Evolutionary conservation across 345 rosid species (phyloP).

Genomic region (Salix dunnii): DNA sequence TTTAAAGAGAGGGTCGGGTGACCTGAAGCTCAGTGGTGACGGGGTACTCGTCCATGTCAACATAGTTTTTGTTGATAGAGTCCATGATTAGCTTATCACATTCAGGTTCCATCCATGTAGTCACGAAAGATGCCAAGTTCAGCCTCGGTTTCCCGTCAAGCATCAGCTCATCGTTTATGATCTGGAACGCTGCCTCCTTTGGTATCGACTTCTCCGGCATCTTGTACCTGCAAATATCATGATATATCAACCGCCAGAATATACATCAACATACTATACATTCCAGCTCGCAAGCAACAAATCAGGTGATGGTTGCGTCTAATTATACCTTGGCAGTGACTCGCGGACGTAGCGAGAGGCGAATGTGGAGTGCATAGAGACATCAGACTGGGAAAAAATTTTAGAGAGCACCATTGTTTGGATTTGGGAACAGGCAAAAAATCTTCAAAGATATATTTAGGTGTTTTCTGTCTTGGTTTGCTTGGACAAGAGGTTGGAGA

Average conservation of each 20-base stretch:
- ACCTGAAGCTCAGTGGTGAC: constrained; percentile 94
- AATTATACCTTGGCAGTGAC: constrained; percentile 60
- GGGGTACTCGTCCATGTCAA: constrained; percentile 96
- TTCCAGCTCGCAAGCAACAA: too few relatives aligned
- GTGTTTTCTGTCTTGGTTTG: not conserved
- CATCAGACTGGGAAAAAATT: constrained; percentile 58
- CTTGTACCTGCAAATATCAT: constrained; percentile 44
- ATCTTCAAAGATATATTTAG: not conserved
- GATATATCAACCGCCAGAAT: not conserved
- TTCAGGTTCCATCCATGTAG: constrained; percentile 98
- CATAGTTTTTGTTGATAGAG: constrained; percentile 84
- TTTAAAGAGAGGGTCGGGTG: not conserved
- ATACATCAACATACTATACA: not conserved
- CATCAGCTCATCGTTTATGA: constrained; percentile 81
- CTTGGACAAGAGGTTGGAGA: not conserved
- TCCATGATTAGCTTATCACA: constrained; percentile 91
- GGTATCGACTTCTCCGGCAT: constrained; percentile 87
- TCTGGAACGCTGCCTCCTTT: constrained; percentile 92
- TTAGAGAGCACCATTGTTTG: constrained; percentile 62
- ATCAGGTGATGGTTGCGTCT: too few relatives aligned
- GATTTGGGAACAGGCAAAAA: not conserved
- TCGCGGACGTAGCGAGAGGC: constrained; percentile 81
- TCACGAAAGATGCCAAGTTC: constrained; percentile 85
- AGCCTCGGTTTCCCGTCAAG: constrained; percentile 89
- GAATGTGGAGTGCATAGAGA: constrained; percentile 77